phyloP scores from a whole-genome alignment of 306 rosid genomes.

The Vigna reflexopilosa region DNA sequence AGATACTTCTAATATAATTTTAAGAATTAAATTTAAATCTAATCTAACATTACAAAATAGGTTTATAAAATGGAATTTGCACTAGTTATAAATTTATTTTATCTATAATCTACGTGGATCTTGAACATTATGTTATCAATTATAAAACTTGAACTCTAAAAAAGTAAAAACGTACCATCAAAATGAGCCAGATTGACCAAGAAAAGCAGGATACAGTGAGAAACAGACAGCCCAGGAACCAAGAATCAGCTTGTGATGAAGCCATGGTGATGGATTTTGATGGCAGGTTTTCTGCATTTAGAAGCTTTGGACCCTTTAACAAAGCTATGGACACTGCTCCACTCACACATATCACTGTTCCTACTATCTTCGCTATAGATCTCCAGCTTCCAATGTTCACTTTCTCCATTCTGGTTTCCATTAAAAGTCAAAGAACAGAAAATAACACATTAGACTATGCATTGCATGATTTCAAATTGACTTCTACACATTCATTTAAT shows the following conservation, averaged over 20 bases:
- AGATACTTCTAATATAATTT: no score
- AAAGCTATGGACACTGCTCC: conserved; percentile 65
- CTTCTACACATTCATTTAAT: background rate
- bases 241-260: conserved; percentile 18
- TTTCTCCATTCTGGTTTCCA: conserved; percentile 51
- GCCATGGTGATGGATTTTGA: conserved; percentile 36
- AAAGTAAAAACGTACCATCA: conserved; percentile 43
- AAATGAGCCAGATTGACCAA: conserved; percentile 65
- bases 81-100: no score
- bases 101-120: no score
- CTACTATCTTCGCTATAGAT: conserved; percentile 62
- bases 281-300: conserved; percentile 43
- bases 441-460: background rate
- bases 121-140: no score
- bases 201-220: conserved; percentile 50
- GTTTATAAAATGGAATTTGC: no score
- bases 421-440: background rate
- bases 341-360: conserved; percentile 58
- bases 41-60: no score
- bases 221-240: conserved; percentile 60
- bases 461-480: background rate
- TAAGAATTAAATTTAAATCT: no score
- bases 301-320: conserved; percentile 63
- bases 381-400: conserved; percentile 52
- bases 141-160: no score